Conservation (phyloP, 192 early-diverging fungal genomes). For the Mortierella claussenii region DNA sequence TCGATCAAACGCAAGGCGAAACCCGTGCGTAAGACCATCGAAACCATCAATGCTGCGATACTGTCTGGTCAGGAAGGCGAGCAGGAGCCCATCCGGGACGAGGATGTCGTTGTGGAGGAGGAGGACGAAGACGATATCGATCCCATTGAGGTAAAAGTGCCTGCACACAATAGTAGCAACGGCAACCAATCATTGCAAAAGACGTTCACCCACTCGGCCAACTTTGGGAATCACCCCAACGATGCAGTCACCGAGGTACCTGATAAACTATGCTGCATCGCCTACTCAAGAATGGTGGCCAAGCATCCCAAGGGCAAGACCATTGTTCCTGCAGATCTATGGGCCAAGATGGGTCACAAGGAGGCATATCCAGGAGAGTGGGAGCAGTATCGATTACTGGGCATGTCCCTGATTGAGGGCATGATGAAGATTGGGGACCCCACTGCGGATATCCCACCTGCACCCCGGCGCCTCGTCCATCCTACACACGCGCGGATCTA, state of each 20-base stretch:
- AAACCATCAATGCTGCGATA: background rate
- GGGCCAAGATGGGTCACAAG: constrained; percentile 33
- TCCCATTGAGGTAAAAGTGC: constrained; percentile 40
- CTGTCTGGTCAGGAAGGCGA: background rate
- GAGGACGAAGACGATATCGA: constrained; percentile 52
- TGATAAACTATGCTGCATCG: constrained; percentile 47
- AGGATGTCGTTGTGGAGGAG: constrained; percentile 35
- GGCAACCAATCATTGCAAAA: background rate
- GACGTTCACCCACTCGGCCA: background rate
- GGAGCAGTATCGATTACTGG: constrained; percentile 49
- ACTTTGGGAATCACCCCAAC: constrained; percentile 25
- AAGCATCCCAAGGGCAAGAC: constrained; percentile 52
- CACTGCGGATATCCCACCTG: constrained; percentile 3
- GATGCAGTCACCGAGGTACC: constrained; percentile 21
- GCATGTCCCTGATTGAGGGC: constrained; percentile 43
- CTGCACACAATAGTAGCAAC: background rate
- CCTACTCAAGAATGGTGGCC: constrained; percentile 45
- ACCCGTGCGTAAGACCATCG: constrained; percentile 15
- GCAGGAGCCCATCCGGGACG: constrained; percentile 1
- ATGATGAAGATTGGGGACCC: constrained; percentile 54
- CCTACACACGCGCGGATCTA: constrained; percentile 42
- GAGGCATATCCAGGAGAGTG: constrained; percentile 46
- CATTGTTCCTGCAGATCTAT: constrained; percentile 26
- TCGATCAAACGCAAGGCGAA: constrained; percentile 39
- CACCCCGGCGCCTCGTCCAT: constrained; percentile 28